A percentile compares a stretch with the other conserved stretches of the same genome.
phyloP scores from a whole-genome alignment of 2,329 filamentous ascomycete species.

The Clarireedia paspali region DNA sequence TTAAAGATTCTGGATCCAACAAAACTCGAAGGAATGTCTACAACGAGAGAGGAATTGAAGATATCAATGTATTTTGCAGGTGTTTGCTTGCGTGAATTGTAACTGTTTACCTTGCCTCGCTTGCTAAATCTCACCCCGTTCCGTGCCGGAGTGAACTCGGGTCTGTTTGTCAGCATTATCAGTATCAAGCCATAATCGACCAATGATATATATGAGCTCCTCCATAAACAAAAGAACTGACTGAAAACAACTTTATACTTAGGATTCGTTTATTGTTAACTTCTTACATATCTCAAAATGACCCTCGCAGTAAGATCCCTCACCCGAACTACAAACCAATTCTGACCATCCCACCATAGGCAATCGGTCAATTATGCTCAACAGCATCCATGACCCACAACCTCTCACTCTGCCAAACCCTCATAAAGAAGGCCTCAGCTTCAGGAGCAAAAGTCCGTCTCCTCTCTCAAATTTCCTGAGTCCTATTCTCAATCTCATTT shows the following conservation, averaged over 20 bases:
- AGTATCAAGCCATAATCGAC: too few species aligned
- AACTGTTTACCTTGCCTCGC: background rate
- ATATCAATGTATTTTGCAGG: too few species aligned
- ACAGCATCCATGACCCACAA: constrained; percentile 70
- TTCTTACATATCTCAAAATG: background rate
- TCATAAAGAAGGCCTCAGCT: constrained; percentile 64
- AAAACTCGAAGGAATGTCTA: too few species aligned
- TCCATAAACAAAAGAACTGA: too few species aligned
- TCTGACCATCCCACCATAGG: constrained; percentile 40
- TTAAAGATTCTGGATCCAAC: background rate
- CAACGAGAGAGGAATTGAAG: too few species aligned
- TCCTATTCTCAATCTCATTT: background rate
- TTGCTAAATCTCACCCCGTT: background rate
- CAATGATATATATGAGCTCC: too few species aligned
- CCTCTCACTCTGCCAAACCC: constrained; percentile 64
- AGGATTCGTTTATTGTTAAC: background rate
- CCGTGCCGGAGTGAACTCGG: constrained; percentile 18
- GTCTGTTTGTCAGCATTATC: constrained; percentile 6
- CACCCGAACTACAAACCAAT: background rate
- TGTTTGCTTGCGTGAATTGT: too few species aligned
- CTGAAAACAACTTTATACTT: too few species aligned
- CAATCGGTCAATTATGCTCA: constrained; percentile 83
- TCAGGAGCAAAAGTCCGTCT: constrained; percentile 66
- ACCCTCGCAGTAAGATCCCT: constrained; percentile 4
- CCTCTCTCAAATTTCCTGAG: background rate